Base-by-base conservation (phyloP, 441 rosid species). In the Gossypium davidsonii region DNA sequence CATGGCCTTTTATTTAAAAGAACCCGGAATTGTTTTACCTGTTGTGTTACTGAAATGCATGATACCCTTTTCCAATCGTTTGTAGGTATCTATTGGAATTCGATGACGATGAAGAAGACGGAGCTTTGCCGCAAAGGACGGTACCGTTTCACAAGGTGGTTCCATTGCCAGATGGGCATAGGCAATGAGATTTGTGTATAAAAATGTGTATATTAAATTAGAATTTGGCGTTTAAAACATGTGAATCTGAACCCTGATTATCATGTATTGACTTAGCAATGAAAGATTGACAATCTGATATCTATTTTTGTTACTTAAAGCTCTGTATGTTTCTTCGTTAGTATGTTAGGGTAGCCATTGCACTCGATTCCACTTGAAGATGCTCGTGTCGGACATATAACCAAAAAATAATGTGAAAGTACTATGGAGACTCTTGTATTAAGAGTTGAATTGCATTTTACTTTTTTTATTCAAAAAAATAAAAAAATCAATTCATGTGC, bases 61-160 rank as follows among this genome's bases (percentile, higher is more conserved):
- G 11, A 53, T 31, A 31, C 46, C 15, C n/a, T 75, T 17, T 66
- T 15, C 6, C 7, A 31, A 31, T 51, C 17, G 26, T 73, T 75
- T 65, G 28, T 84, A 91, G 98, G 73, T 93, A 91, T 79, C 65
- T 91, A 74, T 83, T 91, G 68, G 98, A 93, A 79, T 93, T 93
- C 31, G 97, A 93, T 26, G 97, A 91, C 9, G 98, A 93, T 1
- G 98, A 93, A 58, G 98, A 93, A 84, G 96, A 93, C 8, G 98
- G 97, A 79, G 85, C 91, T 31, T 75, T 93, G 79, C 98, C 96
- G 23, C 87, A 89, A 82, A 84, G 96, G 82, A 78, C 81, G 1
- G 97, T 93, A 31, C 96, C 97, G 2, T 91, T 87, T 71, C 83
- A 87, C 83, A 90, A 80, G 73, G 98, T 93, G 72, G 96, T 93